Conservation (phyloP, 164 flowering plant species). For the Piper betle region DNA sequence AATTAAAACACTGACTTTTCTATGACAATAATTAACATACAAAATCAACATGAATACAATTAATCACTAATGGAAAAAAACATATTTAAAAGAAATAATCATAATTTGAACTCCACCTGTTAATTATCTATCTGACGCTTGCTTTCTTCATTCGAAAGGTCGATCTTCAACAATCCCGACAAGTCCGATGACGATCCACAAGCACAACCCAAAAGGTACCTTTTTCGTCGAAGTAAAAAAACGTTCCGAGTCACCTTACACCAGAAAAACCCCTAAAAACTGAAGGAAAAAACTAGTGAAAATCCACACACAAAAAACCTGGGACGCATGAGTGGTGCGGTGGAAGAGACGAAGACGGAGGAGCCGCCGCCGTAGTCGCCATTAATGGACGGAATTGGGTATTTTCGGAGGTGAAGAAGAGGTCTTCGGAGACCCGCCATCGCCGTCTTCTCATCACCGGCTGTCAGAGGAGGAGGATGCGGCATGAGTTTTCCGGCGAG, state of each 20-base stretch:
- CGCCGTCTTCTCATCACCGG: no score
- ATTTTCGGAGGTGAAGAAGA: conserved; percentile 1
- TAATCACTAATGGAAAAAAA: no score
- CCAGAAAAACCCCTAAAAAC: neutral
- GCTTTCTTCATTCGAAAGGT: conserved; percentile 67
- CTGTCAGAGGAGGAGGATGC: no score
- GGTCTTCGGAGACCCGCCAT: conserved; percentile 4
- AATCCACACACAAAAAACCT: neutral
- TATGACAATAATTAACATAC: no score
- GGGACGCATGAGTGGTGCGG: neutral
- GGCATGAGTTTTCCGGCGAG: no score
- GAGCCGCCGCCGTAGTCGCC: neutral
- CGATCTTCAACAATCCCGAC: conserved; percentile 20
- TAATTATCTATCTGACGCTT: conserved; percentile 39
- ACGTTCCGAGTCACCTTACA: neutral
- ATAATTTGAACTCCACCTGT: conserved; percentile 26
- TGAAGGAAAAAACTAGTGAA: neutral
- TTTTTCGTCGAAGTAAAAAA: neutral
- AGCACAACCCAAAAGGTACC: conserved; percentile 13
- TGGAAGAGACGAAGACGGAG: conserved; percentile 2
- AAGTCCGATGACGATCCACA: conserved; percentile 13
- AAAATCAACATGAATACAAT: no score
- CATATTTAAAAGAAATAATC: neutral
- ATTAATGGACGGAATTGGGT: neutral
- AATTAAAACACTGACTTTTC: neutral